Evolutionary conservation across 495 filamentous ascomycete genomes (phyloP).

Genomic region (Recurvomyces mirabilis): DNA sequence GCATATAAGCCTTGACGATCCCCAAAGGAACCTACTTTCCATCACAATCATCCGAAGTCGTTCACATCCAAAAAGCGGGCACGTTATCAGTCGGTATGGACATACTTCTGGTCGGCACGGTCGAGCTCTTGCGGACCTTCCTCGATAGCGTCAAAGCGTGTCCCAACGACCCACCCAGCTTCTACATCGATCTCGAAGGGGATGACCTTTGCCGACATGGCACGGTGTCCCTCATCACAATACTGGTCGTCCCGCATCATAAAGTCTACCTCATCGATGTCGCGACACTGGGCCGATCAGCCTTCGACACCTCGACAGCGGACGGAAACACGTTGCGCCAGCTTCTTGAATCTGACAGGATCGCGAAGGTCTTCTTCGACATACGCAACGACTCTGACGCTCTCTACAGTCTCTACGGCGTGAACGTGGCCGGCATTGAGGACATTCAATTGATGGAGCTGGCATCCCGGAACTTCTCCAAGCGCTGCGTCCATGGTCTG

Average conservation of each 20-base stretch:
- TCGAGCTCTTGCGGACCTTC: background rate
- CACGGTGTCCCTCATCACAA: background rate
- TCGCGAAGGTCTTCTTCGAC: slow-evolving; percentile 45
- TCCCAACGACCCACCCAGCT: background rate
- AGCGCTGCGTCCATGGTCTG: slow-evolving; percentile 31
- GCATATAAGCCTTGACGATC: no score
- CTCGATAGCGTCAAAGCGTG: background rate
- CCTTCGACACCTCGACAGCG: slow-evolving; percentile 34
- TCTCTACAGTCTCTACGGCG: slow-evolving; percentile 35
- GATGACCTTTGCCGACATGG: background rate
- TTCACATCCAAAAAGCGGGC: no score
- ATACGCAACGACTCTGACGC: slow-evolving; percentile 47
- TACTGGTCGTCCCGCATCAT: slow-evolving; percentile 7
- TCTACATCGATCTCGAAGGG: slow-evolving; percentile 1
- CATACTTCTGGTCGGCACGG: no score
- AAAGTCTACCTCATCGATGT: slow-evolving; percentile 42
- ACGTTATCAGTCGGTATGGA: no score
- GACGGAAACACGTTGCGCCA: slow-evolving; percentile 34
- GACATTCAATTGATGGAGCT: slow-evolving; percentile 49
- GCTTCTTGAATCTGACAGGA: slow-evolving; percentile 40
- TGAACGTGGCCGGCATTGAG: slow-evolving; percentile 31
- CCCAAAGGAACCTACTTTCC: no score
- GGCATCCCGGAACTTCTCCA: slow-evolving; percentile 26
- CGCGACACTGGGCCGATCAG: slow-evolving; percentile 31
- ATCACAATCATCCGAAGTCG: no score